phyloP scores from a whole-genome alignment of 768 basidiomycete species.

The Pisolithus marmoratus region DNA sequence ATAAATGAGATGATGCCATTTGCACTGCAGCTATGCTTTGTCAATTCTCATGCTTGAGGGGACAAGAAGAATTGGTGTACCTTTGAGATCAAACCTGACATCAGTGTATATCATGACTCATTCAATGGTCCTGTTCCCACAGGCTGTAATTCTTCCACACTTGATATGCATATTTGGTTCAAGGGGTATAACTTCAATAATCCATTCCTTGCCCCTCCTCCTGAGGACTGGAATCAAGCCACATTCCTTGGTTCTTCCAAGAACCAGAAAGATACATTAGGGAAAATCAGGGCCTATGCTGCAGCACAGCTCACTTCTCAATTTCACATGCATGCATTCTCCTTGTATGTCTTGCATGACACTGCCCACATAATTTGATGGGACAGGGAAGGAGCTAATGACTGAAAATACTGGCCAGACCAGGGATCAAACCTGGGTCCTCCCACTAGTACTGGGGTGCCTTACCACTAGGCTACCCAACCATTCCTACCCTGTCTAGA shows the following conservation, averaged over 20 bases:
- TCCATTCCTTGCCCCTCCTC: not conserved
- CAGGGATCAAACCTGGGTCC: no score
- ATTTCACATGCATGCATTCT: conserved; percentile 26
- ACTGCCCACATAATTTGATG: conserved; percentile 26
- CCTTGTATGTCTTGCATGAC: conserved; percentile 17
- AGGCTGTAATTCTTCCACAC: not conserved
- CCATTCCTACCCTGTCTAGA: no score
- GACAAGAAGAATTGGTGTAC: no score
- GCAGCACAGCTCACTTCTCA: conserved; percentile 17
- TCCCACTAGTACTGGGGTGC: no score
- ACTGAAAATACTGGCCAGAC: no score
- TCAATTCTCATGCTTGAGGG: no score
- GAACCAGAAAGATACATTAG: conserved; percentile 3
- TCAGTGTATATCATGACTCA: not conserved
- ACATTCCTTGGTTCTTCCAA: not conserved
- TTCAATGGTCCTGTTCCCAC: not conserved
- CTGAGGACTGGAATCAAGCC: not conserved
- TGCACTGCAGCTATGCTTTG: no score
- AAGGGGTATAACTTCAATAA: not conserved
- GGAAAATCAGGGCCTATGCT: conserved; percentile 21
- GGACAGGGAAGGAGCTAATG: conserved; percentile 30
- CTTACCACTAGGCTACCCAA: no score
- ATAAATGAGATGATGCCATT: no score
- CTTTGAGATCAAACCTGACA: conserved; percentile 4
- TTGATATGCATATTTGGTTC: conserved; percentile 6